Conservation (phyloP, 441 rosid species). For the Adansonia madagascariensis region DNA sequence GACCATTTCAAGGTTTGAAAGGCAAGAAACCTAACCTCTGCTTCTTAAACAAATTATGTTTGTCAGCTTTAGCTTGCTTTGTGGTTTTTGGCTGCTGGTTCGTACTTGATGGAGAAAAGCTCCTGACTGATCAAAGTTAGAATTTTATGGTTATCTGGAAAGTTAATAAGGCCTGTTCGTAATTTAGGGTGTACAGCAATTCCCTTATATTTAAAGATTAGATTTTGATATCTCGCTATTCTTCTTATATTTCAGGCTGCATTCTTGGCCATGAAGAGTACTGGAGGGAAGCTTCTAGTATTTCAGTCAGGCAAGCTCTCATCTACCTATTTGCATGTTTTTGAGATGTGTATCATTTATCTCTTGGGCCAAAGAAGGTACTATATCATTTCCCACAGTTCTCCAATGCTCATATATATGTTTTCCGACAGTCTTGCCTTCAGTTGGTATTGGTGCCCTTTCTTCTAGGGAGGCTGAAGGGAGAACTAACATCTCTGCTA, state of each 20-base stretch:
- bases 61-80: neutral
- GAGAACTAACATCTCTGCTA: constrained; percentile 76
- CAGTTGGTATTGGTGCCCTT: constrained; percentile 87
- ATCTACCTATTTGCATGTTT: constrained; percentile 15
- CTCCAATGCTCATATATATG: constrained; percentile 26
- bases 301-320: constrained; percentile 83
- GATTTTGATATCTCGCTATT: constrained; percentile 30
- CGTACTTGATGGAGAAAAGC: constrained; percentile 19
- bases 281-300: constrained; percentile 92
- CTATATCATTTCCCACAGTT: constrained; percentile 17
- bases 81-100: neutral
- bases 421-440: constrained; percentile 67
- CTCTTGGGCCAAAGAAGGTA: neutral
- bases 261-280: constrained; percentile 87
- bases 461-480: constrained; percentile 97
- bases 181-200: neutral
- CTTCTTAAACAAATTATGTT: constrained; percentile 10
- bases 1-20: neutral
- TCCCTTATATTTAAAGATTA: neutral
- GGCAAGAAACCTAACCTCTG: constrained; percentile 5
- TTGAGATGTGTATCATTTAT: constrained; percentile 16
- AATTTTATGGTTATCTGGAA: neutral
- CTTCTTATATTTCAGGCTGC: constrained; percentile 63
- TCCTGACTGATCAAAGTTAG: neutral
- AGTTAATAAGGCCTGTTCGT: neutral